phyloP scores from a whole-genome alignment of 352 stramenopile genomes.

The Phytophthora europaea region DNA sequence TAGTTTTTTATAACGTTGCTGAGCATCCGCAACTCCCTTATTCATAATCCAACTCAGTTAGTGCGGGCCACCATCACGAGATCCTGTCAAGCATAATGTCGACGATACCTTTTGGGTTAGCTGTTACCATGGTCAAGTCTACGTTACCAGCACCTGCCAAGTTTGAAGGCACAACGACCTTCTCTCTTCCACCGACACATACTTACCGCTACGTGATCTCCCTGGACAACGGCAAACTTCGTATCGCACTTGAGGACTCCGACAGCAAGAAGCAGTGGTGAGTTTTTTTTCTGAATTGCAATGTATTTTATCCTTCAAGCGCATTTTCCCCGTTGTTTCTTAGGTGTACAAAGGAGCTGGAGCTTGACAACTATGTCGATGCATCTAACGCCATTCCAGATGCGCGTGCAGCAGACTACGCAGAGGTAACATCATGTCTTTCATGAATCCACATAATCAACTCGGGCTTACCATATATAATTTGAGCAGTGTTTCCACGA shows the following conservation, averaged over 20 bases:
- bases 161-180: background rate
- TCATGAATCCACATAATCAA: background rate
- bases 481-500: constrained; percentile 16
- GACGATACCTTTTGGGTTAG: background rate
- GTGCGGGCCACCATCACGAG: background rate
- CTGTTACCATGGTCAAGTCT: background rate
- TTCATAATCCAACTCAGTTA: background rate
- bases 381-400: constrained; percentile 5
- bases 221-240: background rate
- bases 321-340: background rate
- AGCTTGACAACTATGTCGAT: constrained; percentile 2
- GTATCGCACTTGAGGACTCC: background rate
- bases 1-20: background rate
- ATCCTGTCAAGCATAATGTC: background rate
- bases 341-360: background rate
- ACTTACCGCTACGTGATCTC: background rate
- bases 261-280: background rate
- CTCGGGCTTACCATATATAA: background rate
- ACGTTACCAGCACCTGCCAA: background rate
- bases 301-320: background rate
- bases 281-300: background rate
- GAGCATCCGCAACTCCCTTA: background rate
- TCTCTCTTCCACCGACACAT: background rate
- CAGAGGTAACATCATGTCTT: background rate
- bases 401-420: background rate